Base-by-base conservation (phyloP, 2,329 filamentous ascomycete species). In the Aureobasidium sp. region DNA sequence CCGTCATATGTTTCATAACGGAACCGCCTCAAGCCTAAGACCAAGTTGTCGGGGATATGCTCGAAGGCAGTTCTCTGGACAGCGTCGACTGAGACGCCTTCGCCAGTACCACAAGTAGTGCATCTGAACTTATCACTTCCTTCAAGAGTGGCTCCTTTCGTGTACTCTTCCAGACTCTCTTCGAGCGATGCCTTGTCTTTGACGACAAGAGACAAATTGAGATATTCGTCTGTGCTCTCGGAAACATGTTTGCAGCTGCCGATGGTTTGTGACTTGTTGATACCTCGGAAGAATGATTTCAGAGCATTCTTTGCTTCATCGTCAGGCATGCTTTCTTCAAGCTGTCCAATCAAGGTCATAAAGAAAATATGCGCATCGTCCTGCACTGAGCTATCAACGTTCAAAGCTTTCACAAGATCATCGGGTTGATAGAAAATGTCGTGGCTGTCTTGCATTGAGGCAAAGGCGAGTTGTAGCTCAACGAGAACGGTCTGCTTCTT, bases 341-440 rank as follows among this genome's bases (percentile, higher is more conserved):
- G 94, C 31, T 94, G 89, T 77, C 97, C 94, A 72, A 98, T 96
- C 0, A 99, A 86, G 6, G 97, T 86, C 73, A 96, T 97, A 81
- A 97, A 98, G 76, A 98, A 99, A 76, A 98, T 95, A 71, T 98
- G 96, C 7, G 98, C 96, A 75, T 99, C 96, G 93, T 99, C 98
- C 78, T 99, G 96, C 67, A 93, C 89, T 65, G 91, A 89, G 31
- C 97, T 91, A 77, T 98, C 94, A 69, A 99, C 97, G 20, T 88
- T 85, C 73, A 98, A 93, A 47, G 89, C 91, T 40, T 85, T 84
- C 18, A 96, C 92, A 68, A 97, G 90, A 2, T 84, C 84, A 59
- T 86, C 84, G 0, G 96, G 93, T 68, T 96, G 93, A 25, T 95
- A 86, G 66, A 84, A 91, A 70, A 91, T 92, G 42, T 87, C 86